Percentiles rank a stretch among this genome's conserved stretches.
These are phyloP conservation scores for Rhododendron kiyosumense DNA, from an alignment of 148 eudicot species.

Conservation along the genomic window DNA sequence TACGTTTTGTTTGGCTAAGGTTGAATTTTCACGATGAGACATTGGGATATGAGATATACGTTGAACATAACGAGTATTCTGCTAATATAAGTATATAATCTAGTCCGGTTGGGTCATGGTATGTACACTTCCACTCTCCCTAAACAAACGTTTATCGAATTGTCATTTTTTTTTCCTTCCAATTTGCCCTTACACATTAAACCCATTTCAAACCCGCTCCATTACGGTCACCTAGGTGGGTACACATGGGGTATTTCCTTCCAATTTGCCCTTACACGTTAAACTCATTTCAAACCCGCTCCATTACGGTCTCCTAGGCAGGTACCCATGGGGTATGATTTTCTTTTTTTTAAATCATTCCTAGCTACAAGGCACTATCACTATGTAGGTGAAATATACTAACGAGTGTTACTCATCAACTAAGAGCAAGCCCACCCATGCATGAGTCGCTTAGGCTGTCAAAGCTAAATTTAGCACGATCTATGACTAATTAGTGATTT, in stretches of 20 bases:
- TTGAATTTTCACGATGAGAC: too few species aligned
- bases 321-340: neutral
- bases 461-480: neutral
- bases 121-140: neutral
- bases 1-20: too few species aligned
- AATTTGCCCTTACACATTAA: neutral
- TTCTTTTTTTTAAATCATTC: too few species aligned
- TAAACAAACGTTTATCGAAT: neutral
- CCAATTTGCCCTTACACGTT: neutral
- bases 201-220: neutral
- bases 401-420: neutral
- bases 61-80: neutral
- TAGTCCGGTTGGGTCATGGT: neutral
- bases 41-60: too few species aligned
- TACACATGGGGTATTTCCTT: too few species aligned
- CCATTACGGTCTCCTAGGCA: neutral
- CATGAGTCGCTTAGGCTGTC: neutral
- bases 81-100: neutral
- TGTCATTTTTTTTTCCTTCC: neutral
- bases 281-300: neutral
- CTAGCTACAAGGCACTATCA: neutral
- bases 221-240: neutral
- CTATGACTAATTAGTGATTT: too few species aligned
- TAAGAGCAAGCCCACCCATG: neutral
- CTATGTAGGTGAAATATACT: neutral